A percentile compares a stretch with the other conserved stretches of the same genome.
Evolutionary conservation across 1,284 basidiomycete species (phyloP).

Genomic region (Meira nashicola): DNA sequence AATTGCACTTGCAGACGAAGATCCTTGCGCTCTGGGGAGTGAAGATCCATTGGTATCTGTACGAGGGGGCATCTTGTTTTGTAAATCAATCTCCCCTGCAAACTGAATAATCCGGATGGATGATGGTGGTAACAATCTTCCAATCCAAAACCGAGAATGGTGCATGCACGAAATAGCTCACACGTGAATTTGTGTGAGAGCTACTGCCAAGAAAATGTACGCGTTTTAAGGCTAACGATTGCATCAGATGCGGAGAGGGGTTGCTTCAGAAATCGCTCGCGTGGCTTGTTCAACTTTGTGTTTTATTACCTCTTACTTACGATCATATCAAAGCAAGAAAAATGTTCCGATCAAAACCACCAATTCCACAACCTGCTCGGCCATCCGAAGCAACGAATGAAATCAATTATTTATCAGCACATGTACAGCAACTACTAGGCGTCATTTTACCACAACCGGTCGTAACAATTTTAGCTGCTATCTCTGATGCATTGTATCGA

Average conservation of each 20-base stretch:
- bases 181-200: too few species aligned
- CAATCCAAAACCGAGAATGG: background rate
- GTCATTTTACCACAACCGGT: constrained; percentile 2
- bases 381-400: background rate
- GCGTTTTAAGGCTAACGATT: too few species aligned
- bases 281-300: too few species aligned
- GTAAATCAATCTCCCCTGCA: too few species aligned
- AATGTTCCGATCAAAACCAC: background rate
- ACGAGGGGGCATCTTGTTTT: constrained; percentile 1
- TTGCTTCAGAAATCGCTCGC: too few species aligned
- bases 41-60: constrained; percentile 4
- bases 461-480: background rate
- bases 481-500: constrained; percentile 5
- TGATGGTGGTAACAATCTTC: background rate
- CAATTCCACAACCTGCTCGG: constrained; percentile 4
- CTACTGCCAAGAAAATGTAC: too few species aligned
- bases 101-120: background rate
- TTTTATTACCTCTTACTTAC: background rate
- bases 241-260: too few species aligned
- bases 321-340: background rate
- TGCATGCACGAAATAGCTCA: too few species aligned
- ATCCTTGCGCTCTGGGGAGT: background rate
- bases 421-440: constrained; percentile 3
- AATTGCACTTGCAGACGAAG: constrained; percentile 14
- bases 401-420: constrained; percentile 1